Evolutionary conservation across 2,329 filamentous ascomycete genomes (phyloP), one percentile per base, ranked within the genome.

Genomic region (Sarocladium strictum): DNA sequence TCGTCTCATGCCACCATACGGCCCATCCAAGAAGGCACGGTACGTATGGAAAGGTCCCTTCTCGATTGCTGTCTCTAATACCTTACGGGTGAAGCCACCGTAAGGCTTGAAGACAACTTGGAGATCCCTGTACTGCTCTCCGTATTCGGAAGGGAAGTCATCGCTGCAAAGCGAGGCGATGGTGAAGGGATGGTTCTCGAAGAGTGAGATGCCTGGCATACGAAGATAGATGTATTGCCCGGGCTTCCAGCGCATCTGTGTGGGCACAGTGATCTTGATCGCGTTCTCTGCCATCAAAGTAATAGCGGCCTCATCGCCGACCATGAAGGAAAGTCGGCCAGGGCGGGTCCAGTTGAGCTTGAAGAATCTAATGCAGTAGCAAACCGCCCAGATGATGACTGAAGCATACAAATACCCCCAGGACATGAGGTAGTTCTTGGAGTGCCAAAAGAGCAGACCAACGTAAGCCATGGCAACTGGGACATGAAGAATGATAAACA

Each of bases 131-230:
- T 93, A 96, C 53, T 88, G 79, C 61, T 94, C 87, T 26, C 92
- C 92, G 63, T 96, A 96, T 56, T 90, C 87, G 0, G 92, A 96
- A 1, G 91, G 90, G 58, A 97, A 96, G 65, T 96, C 91, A 43
- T 95, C 88, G 65, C 89, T 95, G 71, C 91, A 97, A 7, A 96
- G 78, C 1, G 91, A 97, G 2, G 93, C 85, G 54, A 97, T 92
- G 0, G 94, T 97, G 66, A 97, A 97, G 0, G 93, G 93, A 63
- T 97, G 94, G 62, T 96, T 97, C 61, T 96, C 90, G 56, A 97
- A 85, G 2, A 95, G 69, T 0, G 91, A 92, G 61, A 97, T 91
- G 1, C 90, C 90, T 0, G 93, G 93, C 86, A 97, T 96, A 53
- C 93, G 85, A 19, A 97, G 78, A 67, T 97, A 97, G 17, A 97